phyloP scores from a whole-genome alignment of 75 land plant genomes.

The Ceratopteris richardii region DNA sequence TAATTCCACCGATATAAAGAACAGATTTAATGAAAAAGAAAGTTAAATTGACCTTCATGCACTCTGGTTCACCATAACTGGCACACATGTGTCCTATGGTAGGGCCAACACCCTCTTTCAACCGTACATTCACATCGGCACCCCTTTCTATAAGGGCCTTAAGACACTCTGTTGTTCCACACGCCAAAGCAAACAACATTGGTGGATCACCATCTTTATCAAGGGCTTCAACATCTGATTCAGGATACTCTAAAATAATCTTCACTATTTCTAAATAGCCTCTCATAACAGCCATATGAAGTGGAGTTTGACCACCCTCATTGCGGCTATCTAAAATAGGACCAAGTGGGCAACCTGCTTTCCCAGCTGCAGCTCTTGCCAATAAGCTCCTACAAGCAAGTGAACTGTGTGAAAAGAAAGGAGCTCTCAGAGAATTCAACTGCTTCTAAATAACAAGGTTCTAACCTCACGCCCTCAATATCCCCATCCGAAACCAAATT shows the following conservation, averaged over 20 bases:
- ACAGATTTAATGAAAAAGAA: neutral
- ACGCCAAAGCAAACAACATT: constrained; percentile 79
- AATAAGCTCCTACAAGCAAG: constrained; percentile 47
- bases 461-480: constrained; percentile 55
- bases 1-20: neutral
- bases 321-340: constrained; percentile 66
- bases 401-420: neutral
- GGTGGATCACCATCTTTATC: constrained; percentile 95
- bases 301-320: constrained; percentile 83
- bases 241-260: constrained; percentile 53
- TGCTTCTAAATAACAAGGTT: neutral
- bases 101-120: constrained; percentile 80
- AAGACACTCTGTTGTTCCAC: constrained; percentile 80
- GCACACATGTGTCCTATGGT: constrained; percentile 94
- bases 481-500: constrained; percentile 67
- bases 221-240: constrained; percentile 71
- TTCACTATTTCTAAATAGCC: constrained; percentile 66
- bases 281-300: constrained; percentile 84
- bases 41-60: constrained; percentile 59
- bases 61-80: constrained; percentile 91
- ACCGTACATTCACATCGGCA: constrained; percentile 62
- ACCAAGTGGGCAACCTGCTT: constrained; percentile 24
- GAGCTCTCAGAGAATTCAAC: neutral
- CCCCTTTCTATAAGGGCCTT: constrained; percentile 49
- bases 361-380: constrained; percentile 48